Evolutionary conservation across 2,329 filamentous ascomycete species (phyloP), one percentile per base, ranked within the genome.

Genomic region (Trichocomaceae sp.): DNA sequence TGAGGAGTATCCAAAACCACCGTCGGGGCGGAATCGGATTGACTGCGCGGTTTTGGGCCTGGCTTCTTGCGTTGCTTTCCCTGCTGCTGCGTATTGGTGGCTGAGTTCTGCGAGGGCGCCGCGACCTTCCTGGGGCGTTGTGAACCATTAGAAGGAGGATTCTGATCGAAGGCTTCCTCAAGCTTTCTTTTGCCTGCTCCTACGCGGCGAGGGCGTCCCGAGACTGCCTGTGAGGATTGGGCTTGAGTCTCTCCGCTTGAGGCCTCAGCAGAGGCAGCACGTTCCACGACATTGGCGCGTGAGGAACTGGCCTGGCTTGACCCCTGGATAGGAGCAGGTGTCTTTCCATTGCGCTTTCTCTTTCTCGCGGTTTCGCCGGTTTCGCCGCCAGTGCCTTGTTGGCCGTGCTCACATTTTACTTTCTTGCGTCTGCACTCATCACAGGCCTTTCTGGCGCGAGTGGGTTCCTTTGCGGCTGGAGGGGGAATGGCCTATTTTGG

Each of bases 161-260:
- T 22, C 15, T 23, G 33, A 20, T 29, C 3, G 2, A 26, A 29
- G 22, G 10, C 15, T 15, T 42, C 22, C 1, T 26, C 22, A 2
- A 53, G 20, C n/a, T 47, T 53, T 15, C 51, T 47, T 12, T 53
- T 53, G 1, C 50, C 50, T 2, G 51, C 51, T n/a, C 33, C 37
- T 8, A 8, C 6, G 17, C 51, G 42, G 23, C 44, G 51, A 41
- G 51, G 51, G 33, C 51, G 51, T 13, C 47, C n/a, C 10, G 23
- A 35, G 19, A 10, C 17, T 52, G 50, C 17, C 5, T 46, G 19
- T 23, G 29, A 12, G 6, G 29, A 8, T 13, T 37, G 17, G 17
- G 19, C 17, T 9, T 22, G 39, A n/a, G 3, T 7, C 4, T 17
- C 22, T 17, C 44, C 19, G 41, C n/a, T 13, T 6, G 35, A 23